Evolutionary conservation across 805 yeast genomes (phyloP), one percentile per base, ranked within the genome.

Genomic region (Millerozyma miso): DNA sequence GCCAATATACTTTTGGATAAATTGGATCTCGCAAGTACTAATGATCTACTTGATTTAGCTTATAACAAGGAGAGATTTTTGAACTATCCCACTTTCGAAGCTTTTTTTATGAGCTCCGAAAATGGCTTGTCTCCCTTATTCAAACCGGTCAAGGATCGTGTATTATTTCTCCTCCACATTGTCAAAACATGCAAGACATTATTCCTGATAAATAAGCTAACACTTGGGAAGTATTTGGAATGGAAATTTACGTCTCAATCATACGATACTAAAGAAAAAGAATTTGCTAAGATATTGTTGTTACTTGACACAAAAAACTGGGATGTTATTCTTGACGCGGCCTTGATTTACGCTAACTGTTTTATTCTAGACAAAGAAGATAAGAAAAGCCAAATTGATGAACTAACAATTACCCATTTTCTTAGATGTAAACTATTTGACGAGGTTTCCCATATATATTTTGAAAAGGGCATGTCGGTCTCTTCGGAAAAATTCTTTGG

Each of bases 151-250:
- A 50, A 48, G 16, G 49, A 44, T 14, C 46, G 52, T 6, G 26
- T 61, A 1, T 40, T 45, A 1, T 37, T 43, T 3, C 47, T 66
- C 20, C 50, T 53, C 4, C 47, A 56, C 15, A 50, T 52, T 14
- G 46, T 66, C 3, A 50, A 54, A 4, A 59, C 63, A 1, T 68
- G 73, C 47, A 59, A 60, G 33, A 54, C 52, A 34, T 52, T 70
- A 17, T 67, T 58, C 39, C 63, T 71, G 0, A 56, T 63, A 33
- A 65, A 61, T 38, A 63, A 61, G 31, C 52, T 65, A n/a, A 60
- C 70, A 1, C 52, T 69, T n/a, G 40, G 40, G 3, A 55, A 58
- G 20, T 69, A 51, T 42, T 49, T 69, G 35, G 37, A 47, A 12
- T 51, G 62, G 33, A 62, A 60, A 42, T 53, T 55, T 7, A 47